Conservation (phyloP, 2,329 filamentous ascomycete genomes). For the Pseudonectria buxi region DNA sequence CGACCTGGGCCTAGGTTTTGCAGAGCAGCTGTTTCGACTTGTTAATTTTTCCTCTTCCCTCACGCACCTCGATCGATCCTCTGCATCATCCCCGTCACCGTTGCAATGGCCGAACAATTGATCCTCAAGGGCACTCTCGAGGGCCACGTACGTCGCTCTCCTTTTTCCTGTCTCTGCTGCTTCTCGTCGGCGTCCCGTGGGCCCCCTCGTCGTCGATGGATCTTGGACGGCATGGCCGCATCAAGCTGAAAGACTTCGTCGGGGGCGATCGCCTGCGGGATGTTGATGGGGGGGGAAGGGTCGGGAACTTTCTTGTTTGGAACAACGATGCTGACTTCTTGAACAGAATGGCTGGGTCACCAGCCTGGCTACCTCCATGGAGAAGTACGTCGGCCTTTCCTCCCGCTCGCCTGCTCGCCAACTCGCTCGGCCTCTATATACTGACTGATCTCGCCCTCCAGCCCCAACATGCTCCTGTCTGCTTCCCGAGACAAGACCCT, state of each 20-base stretch:
- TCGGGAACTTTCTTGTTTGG: too few species aligned
- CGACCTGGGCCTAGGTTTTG: constrained; percentile 23
- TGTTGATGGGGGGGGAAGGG: constrained; percentile 9
- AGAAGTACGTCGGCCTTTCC: constrained; percentile 65
- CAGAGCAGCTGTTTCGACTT: constrained; percentile 24
- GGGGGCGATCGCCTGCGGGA: constrained; percentile 3
- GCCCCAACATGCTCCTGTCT: constrained; percentile 99
- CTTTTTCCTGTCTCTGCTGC: constrained; percentile 8
- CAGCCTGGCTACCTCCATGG: constrained; percentile 94
- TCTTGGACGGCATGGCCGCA: constrained; percentile 5
- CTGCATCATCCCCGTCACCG: constrained; percentile 37
- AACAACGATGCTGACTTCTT: constrained; percentile 23
- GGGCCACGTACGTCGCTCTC: constrained; percentile 69
- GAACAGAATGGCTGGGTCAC: constrained; percentile 92
- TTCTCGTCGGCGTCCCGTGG: constrained; percentile 8
- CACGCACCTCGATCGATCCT: constrained; percentile 24
- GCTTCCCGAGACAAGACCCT: constrained; percentile 96
- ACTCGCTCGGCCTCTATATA: constrained; percentile 3
- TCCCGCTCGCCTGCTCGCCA: constrained; percentile 1
- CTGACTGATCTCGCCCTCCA: constrained; percentile 24
- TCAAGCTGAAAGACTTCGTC: constrained; percentile 3
- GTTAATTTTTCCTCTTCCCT: constrained; percentile 29
- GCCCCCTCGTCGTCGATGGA: too few species aligned
- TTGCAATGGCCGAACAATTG: constrained; percentile 81
- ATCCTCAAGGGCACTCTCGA: constrained; percentile 95